A percentile compares a stretch with the other conserved stretches of the same genome.
Conservation (phyloP, 176 grass and related monocot species). For the Chloris gayana region DNA sequence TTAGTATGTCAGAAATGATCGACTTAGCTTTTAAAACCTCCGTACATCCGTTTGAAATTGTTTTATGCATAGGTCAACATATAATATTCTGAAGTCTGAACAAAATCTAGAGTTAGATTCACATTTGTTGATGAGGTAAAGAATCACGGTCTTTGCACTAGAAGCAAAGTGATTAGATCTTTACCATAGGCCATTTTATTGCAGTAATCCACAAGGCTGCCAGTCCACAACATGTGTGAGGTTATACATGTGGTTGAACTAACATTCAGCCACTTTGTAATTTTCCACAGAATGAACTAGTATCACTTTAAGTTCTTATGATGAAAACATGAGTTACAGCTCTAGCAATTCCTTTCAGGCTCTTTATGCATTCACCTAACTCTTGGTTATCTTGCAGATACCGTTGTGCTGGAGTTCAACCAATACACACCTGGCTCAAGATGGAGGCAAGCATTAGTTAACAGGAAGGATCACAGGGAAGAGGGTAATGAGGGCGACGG, state of each 20-base stretch:
- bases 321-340: background rate
- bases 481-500: conserved; percentile 86
- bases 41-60: background rate
- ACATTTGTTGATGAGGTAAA: conserved; percentile 1
- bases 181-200: conserved; percentile 2
- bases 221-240: background rate
- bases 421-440: conserved; percentile 89
- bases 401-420: conserved; percentile 79
- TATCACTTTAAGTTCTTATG: background rate
- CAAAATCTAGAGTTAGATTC: background rate
- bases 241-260: background rate
- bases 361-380: background rate
- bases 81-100: conserved; percentile 2
- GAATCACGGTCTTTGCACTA: background rate
- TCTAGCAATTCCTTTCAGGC: background rate
- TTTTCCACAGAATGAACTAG: background rate
- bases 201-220: conserved; percentile 6
- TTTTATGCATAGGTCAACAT: conserved; percentile 9
- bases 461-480: conserved; percentile 74
- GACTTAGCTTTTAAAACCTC: background rate
- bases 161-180: background rate
- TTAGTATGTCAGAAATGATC: background rate
- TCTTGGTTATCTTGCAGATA: conserved; percentile 48
- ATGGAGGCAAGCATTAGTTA: conserved; percentile 75
- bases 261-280: background rate